phyloP scores from a whole-genome alignment of 495 filamentous ascomycete genomes.

The Penicillium turbatum region DNA sequence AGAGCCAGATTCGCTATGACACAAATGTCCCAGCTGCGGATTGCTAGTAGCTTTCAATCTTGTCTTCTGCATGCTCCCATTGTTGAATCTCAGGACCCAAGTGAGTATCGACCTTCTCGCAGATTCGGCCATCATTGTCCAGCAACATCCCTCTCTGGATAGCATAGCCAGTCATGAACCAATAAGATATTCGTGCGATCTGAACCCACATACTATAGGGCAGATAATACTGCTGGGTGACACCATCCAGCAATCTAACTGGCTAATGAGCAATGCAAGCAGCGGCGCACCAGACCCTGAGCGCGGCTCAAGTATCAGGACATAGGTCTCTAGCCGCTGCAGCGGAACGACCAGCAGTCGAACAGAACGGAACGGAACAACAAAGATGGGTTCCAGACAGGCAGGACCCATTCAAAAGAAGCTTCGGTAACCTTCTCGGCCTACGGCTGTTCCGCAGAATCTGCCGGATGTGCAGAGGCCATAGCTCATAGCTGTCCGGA shows the following conservation, averaged over 20 bases:
- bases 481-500: constrained; percentile 12
- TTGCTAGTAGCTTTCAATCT: neutral
- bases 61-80: constrained; percentile 10
- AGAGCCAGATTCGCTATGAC: neutral
- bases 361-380: constrained; percentile 2
- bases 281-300: constrained; percentile 14
- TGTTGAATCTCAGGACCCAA: neutral
- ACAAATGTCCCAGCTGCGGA: constrained; percentile 5
- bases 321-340: constrained; percentile 16
- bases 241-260: constrained; percentile 10
- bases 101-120: neutral
- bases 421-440: constrained; percentile 18
- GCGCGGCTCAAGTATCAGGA: constrained; percentile 21
- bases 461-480: constrained; percentile 5
- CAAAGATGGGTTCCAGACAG: constrained; percentile 13
- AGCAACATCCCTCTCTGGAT: constrained; percentile 24
- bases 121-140: neutral
- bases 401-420: constrained; percentile 13
- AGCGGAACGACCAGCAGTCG: constrained; percentile 4
- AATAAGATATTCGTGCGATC: constrained; percentile 3
- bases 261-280: constrained; percentile 7
- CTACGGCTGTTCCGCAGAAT: neutral
- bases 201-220: constrained; percentile 4
- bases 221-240: constrained; percentile 19
- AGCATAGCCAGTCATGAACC: neutral